These are phyloP conservation scores for Plantago ovata DNA, from an alignment of 257 asterid species.

Conservation along the genomic window DNA sequence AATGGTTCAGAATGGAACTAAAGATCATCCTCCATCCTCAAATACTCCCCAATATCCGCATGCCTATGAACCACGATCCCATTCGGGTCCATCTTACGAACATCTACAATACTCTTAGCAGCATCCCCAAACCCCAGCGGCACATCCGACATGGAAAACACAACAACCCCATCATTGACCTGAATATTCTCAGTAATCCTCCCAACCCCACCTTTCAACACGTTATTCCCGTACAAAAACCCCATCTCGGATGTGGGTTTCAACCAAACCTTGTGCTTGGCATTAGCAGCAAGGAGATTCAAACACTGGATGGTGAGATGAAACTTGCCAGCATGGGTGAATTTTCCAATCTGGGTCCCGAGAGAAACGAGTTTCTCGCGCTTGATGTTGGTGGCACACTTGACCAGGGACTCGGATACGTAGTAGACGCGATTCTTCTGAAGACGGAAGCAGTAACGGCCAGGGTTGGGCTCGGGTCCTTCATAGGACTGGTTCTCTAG, in stretches of 20 bases:
- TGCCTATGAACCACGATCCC: conserved; percentile 79
- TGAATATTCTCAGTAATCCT: conserved; percentile 83
- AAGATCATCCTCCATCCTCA: conserved; percentile 90
- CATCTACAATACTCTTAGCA: conserved; percentile 76
- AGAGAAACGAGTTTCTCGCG: conserved; percentile 55
- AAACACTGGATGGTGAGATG: too few species aligned
- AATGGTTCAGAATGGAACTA: conserved; percentile 22
- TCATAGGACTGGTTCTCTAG: too few species aligned
- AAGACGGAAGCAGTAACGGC: too few species aligned
- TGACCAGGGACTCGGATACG: too few species aligned
- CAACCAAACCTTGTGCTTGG: too few species aligned
- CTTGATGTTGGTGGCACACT: too few species aligned
- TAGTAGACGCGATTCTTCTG: too few species aligned
- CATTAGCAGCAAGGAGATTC: too few species aligned
- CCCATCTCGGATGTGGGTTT: neutral
- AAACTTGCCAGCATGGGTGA: too few species aligned
- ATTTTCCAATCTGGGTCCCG: conserved; percentile 35
- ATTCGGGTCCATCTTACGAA: conserved; percentile 84
- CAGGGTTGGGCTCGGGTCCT: too few species aligned
- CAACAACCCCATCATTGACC: conserved; percentile 81
- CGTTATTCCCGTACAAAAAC: conserved; percentile 51
- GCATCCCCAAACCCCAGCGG: conserved; percentile 90
- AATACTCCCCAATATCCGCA: conserved; percentile 83
- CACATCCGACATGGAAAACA: conserved; percentile 78
- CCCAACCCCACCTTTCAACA: conserved; percentile 87